Base-by-base conservation (phyloP, 371 early-diverging fungal species). In the Mucor plumbeus region DNA sequence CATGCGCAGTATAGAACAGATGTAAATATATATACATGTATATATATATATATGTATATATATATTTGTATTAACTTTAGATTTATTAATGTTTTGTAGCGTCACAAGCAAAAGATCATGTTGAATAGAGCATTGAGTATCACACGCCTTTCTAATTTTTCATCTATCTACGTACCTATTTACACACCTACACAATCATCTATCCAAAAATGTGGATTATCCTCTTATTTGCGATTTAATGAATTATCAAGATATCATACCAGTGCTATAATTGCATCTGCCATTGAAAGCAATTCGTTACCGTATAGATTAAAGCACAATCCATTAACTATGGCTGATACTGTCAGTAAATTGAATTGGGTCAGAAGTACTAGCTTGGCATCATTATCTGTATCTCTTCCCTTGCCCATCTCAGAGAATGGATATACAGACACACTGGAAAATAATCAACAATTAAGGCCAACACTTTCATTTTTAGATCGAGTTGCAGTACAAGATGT, bases 221-320 rank as follows among this genome's bases (percentile, higher is more conserved):
- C 74, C 62, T 55, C 70, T 35, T 70, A 69, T 58, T 59, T 76
- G 33, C 57, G 59, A 21, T 70, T 73, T 13, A 73, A 80, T 54
- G 74, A 83, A 7, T 66, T 70, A 19, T 74, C 76, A 15, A 65
- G 75, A 63, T 92, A 89, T 64, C 90, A 90, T 60, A 89, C 90
- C 38, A 90, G 88, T 54, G 90, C 91, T 1, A 79, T 86, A 31
- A 72, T 89, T 34, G 82, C 92, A 6, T 79, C 90, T 0, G 90
- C 84, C 6, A 84, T 92, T 9, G 92, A 92, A 39, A 85, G 87
- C 3, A 84, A 80, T 0, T 80, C 88, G 0, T 61, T 89, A 0
- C 85, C 87, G 0, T 87, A 78, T 70, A 78, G 88, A 68, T 38
- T 85, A 26, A 85, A 85, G 36, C 75, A 63, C 7, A 75, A 74